These are phyloP conservation scores for Rhododendron williamsianum DNA, from an alignment of 148 eudicot species.

Conservation along the genomic window DNA sequence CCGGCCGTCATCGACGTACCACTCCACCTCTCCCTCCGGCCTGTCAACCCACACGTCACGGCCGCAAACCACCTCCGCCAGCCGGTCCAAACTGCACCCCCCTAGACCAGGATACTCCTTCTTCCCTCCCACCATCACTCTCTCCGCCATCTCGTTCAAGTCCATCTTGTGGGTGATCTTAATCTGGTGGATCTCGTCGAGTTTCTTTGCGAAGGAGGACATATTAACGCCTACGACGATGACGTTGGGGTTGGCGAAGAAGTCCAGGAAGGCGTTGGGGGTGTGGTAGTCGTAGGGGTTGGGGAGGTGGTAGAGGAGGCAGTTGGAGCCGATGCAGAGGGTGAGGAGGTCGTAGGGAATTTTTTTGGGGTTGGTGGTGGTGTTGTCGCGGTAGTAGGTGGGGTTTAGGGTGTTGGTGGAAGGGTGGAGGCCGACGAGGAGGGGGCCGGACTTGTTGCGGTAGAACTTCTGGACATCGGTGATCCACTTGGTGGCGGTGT, in stretches of 20 bases:
- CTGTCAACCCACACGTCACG: not conserved
- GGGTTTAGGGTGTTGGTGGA: not conserved
- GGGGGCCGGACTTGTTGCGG: not conserved
- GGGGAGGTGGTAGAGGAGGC: not conserved
- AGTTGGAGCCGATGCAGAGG: not conserved
- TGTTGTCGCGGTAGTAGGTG: too few species aligned
- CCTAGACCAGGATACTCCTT: not conserved
- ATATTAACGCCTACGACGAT: not conserved
- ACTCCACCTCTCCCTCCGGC: not conserved
- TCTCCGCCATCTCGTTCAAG: not conserved
- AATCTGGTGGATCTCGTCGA: not conserved
- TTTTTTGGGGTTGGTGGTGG: not conserved
- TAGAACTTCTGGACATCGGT: not conserved
- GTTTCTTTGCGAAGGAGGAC: not conserved
- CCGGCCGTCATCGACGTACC: not conserved
- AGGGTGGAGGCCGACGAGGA: not conserved
- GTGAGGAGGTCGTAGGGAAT: not conserved
- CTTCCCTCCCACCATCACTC: not conserved
- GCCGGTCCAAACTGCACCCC: not conserved
- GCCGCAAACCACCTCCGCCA: not conserved
- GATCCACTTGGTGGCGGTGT: not conserved
- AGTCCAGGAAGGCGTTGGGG: not conserved
- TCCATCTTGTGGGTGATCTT: not conserved
- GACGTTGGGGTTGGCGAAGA: not conserved
- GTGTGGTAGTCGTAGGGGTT: not conserved